Evolutionary conservation across 2,329 filamentous ascomycete species (phyloP).

Genomic region (Botrytis medusae): DNA sequence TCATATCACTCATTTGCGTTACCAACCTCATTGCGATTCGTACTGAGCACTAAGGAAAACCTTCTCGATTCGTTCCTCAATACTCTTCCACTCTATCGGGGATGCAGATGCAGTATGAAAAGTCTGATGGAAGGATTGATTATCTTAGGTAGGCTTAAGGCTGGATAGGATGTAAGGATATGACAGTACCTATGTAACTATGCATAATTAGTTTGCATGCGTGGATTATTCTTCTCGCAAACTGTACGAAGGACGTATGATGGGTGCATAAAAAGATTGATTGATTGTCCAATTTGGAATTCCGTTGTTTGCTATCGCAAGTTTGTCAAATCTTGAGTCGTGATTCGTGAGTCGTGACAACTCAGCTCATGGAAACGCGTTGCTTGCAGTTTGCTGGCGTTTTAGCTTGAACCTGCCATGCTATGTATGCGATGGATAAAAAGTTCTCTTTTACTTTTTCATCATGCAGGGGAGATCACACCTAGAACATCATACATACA

Average conservation of each 20-base stretch:
- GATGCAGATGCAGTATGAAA: not conserved
- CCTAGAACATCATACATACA: not conserved
- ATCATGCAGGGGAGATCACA: constrained; percentile 11
- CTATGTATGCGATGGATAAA: not conserved
- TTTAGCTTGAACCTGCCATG: not conserved
- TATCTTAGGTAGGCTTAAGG: not conserved
- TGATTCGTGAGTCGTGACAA: not conserved
- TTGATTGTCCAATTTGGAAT: not conserved
- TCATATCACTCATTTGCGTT: not conserved
- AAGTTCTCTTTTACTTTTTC: not conserved
- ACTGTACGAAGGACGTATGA: too few species aligned
- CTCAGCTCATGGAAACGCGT: not conserved
- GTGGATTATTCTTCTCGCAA: not conserved
- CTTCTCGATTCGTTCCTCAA: not conserved
- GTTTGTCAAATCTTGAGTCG: not conserved
- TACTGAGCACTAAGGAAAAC: not conserved
- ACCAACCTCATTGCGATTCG: not conserved
- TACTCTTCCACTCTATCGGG: not conserved
- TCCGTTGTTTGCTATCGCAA: not conserved
- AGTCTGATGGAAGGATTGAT: constrained; percentile 4
- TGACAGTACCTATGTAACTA: not conserved
- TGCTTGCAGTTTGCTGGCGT: not conserved
- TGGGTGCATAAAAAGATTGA: not conserved
- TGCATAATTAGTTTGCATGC: not conserved
- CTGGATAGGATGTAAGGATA: not conserved